phyloP scores from a whole-genome alignment of 2,329 filamentous ascomycete species.

The Fusarium verrucosum region DNA sequence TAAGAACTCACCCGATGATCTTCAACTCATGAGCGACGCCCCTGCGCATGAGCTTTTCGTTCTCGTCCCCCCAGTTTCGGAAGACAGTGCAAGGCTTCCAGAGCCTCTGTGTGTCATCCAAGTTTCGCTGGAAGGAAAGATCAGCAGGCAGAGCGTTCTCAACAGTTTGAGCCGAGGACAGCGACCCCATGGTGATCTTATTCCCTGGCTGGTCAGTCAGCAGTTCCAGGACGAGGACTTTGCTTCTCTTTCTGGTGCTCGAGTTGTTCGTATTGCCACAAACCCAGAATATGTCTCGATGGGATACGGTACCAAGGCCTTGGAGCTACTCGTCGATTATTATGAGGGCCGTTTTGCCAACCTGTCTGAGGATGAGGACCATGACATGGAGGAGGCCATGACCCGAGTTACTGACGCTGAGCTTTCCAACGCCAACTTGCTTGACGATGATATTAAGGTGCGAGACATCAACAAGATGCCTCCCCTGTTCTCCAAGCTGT shows the following conservation, averaged over 20 bases:
- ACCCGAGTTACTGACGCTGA: constrained; percentile 84
- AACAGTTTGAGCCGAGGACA: constrained; percentile 90
- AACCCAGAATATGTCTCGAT: constrained; percentile 92
- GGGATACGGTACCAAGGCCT: constrained; percentile 91
- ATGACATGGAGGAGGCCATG: constrained; percentile 68
- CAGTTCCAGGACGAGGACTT: constrained; percentile 99
- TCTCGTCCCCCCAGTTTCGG: constrained; percentile 84
- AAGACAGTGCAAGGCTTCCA: constrained; percentile 80
- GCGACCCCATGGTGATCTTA: constrained; percentile 89
- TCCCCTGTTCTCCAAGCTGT: constrained; percentile 87
- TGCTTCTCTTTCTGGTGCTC: constrained; percentile 88
- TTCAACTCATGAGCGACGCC: constrained; percentile 98
- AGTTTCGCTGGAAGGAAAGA: constrained; percentile 91
- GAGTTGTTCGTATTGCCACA: constrained; percentile 93
- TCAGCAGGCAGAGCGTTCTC: constrained; percentile 90
- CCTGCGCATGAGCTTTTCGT: constrained; percentile 97
- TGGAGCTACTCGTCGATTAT: constrained; percentile 88
- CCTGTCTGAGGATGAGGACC: constrained; percentile 75
- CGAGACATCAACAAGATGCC: constrained; percentile 92
- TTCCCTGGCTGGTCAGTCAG: constrained; percentile 96
- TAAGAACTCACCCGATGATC: constrained; percentile 96
- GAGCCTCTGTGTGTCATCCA: constrained; percentile 96
- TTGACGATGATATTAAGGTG: constrained; percentile 88
- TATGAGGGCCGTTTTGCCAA: constrained; percentile 93
- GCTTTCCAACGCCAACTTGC: constrained; percentile 76